phyloP scores from a whole-genome alignment of 306 rosid species.

The Fragaria nilgerrensis region DNA sequence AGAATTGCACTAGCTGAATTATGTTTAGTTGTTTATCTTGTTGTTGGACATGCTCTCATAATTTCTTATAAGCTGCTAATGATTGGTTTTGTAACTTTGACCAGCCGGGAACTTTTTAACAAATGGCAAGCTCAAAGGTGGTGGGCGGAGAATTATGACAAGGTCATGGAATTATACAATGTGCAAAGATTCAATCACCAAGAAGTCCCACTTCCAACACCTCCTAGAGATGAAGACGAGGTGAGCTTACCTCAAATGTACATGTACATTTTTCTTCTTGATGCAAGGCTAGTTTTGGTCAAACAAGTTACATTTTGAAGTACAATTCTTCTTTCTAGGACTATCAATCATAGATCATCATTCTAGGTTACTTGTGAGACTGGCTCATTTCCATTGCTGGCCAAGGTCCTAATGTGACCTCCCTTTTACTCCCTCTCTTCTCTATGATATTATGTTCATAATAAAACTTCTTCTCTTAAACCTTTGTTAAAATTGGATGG shows the following conservation, averaged over 20 bases:
- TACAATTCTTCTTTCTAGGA: background rate
- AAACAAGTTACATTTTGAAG: conserved; percentile 6
- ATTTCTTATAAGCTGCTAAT: conserved; percentile 22
- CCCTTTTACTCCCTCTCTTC: background rate
- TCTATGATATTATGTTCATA: background rate
- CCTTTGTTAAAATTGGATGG: background rate
- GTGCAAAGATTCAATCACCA: conserved; percentile 87
- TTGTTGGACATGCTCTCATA: background rate
- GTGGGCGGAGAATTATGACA: conserved; percentile 96
- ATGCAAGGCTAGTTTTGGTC: conserved; percentile 3
- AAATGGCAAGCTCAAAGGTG: conserved; percentile 98
- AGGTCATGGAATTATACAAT: conserved; percentile 91
- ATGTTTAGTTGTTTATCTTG: background rate
- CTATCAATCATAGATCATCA: background rate
- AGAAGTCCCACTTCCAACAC: conserved; percentile 86
- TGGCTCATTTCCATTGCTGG: background rate
- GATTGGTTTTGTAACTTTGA: conserved; percentile 22
- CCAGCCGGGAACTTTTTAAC: conserved; percentile 83
- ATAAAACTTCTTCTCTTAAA: background rate
- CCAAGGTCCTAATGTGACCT: background rate
- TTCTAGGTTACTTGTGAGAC: background rate
- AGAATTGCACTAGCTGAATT: background rate
- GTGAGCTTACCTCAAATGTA: conserved; percentile 38
- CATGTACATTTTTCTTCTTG: conserved; percentile 1
- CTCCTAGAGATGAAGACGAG: conserved; percentile 87